Evolutionary conservation across 306 rosid species (phyloP), one percentile per base, ranked within the genome.

Genomic region (Prinsepia uniflora): DNA sequence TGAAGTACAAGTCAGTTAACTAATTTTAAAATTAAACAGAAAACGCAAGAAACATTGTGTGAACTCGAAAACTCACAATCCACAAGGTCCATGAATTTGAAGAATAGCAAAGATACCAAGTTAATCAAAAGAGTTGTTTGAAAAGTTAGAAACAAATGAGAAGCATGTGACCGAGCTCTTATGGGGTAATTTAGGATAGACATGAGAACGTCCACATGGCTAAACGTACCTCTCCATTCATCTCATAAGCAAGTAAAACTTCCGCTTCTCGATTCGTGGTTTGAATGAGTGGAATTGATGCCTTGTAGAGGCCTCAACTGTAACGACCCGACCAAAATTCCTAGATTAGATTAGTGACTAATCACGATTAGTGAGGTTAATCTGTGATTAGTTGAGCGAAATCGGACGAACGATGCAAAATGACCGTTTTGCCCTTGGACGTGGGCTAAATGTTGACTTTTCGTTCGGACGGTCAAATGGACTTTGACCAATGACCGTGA

Each of bases 301-400:
- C 97, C 86, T 89, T 90, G 82, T 94, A 94, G 34, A 97, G 97
- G 17, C 98, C 98, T 78, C n/a, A n/a, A n/a, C n/a, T n/a, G n/a
- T n/a, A n/a, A n/a, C n/a, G n/a, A n/a, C n/a, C n/a, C n/a, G n/a
- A n/a, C n/a, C n/a, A n/a, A n/a, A n/a, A n/a, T n/a, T n/a, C n/a
- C n/a, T n/a, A n/a, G n/a, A n/a, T n/a, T n/a, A n/a, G n/a, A n/a
- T n/a, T n/a, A n/a, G n/a, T n/a, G n/a, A n/a, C n/a, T n/a, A n/a
- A n/a, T n/a, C n/a, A n/a, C n/a, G n/a, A n/a, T n/a, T n/a, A n/a
- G n/a, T n/a, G n/a, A n/a, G n/a, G n/a, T n/a, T n/a, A n/a, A n/a
- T n/a, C n/a, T n/a, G n/a, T n/a, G n/a, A n/a, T n/a, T n/a, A n/a
- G n/a, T n/a, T n/a, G n/a, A n/a, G n/a, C n/a, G n/a, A n/a, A n/a